Evolutionary conservation across 768 basidiomycete species (phyloP), one percentile per base, ranked within the genome.

Genomic region (Pleurotus eryngii): DNA sequence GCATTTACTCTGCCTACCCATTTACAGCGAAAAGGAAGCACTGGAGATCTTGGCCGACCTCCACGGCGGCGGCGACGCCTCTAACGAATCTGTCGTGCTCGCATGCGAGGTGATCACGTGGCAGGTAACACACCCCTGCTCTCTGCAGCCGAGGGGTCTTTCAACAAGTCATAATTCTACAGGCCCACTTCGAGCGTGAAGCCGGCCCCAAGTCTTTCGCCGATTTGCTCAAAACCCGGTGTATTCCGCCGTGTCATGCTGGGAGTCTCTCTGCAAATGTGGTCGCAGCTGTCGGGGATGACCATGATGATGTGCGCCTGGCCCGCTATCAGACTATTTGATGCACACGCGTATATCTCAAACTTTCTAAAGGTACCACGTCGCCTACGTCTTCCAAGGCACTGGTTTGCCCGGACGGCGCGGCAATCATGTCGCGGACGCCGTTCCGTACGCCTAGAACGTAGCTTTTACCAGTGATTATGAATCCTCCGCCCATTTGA

Each of bases 231-330:
- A 86, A 86, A 83, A 62, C 78, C 80, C 4, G 83, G 84, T 37
- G 82, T 88, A 60, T 73, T 86, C 50, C 82, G 89, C 54, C 86
- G 90, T 64, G 87, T 90, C 27, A 71, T 80, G 58, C 78, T 92
- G 24, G 90, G 89, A 38, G 77, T 78, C 59, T 78, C 59, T 76
- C 77, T 90, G 39, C 90, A 92, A 69, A 87, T 87, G 82, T 91
- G 89, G 90, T 84, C 82, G 59, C 90, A 91, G 65, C 73, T 90
- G n/a, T 78, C 78, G 9, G 86, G 87, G 37, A 89, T 90, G 84
- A 89, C 90, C 67, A 81, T 90, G 63, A 90, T 90, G 89, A 88
- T 90, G 87, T 83, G 61, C 35, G 74, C 61, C 27, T 27, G 27
- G 27, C 27, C 27, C 27, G 27, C 27, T 7, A 5, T 27, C 27